phyloP scores from a whole-genome alignment of 345 rosid genomes.

The Moricandia moricandioides region DNA sequence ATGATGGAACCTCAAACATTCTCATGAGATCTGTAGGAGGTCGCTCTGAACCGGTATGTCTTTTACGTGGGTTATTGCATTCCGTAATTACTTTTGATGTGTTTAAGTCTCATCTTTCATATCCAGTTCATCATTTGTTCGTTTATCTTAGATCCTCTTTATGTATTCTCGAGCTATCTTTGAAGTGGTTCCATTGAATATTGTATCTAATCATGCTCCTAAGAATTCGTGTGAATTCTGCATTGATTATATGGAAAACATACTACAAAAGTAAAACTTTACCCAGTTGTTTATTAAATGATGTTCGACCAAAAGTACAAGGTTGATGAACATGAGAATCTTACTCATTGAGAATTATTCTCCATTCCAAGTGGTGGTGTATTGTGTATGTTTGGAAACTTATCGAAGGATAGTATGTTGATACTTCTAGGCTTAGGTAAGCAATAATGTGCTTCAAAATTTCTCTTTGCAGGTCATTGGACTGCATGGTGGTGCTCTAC shows the following conservation, averaged over 20 bases:
- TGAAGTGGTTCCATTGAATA: constrained; percentile 9
- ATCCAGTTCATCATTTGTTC: background rate
- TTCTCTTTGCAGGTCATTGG: constrained; percentile 61
- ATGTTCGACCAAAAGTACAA: constrained; percentile 14
- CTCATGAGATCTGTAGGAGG: constrained; percentile 91
- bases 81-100: constrained; percentile 3
- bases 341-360: background rate
- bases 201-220: constrained; percentile 9
- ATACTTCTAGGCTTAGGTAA: constrained; percentile 20
- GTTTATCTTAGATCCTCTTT: background rate
- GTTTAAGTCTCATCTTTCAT: background rate
- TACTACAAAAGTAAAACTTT: background rate
- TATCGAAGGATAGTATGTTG: constrained; percentile 3
- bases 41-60: constrained; percentile 85
- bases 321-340: constrained; percentile 15
- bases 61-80: constrained; percentile 15
- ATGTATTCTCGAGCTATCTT: constrained; percentile 1
- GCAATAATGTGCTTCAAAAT: constrained; percentile 19
- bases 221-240: constrained; percentile 2
- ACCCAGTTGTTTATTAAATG: constrained; percentile 6
- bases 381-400: background rate
- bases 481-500: constrained; percentile 96
- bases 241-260: background rate
- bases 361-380: constrained; percentile 9
- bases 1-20: constrained; percentile 98